These are phyloP conservation scores for Irpex lacteus DNA, from an alignment of 1,284 basidiomycete genomes.

Conservation along the genomic window DNA sequence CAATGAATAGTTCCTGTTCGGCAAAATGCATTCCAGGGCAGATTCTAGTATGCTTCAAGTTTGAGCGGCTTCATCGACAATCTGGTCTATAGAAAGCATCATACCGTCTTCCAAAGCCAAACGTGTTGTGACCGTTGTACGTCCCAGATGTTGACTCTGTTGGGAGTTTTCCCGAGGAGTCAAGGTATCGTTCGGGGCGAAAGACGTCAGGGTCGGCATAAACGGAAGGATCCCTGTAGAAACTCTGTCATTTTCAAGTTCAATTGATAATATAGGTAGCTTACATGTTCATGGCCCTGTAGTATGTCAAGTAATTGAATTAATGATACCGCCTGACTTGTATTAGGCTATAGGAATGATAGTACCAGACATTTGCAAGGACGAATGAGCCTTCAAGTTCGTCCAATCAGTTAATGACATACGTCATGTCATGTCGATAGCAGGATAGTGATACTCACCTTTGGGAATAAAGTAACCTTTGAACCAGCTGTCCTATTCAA, in stretches of 20 bases:
- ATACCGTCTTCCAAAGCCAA: not conserved
- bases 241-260: not conserved
- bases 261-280: not conserved
- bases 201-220: not conserved
- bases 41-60: not conserved
- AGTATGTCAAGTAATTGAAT: not conserved
- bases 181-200: not conserved
- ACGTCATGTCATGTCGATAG: not conserved
- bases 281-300: not conserved
- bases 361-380: not conserved
- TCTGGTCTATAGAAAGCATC: not conserved
- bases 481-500: not conserved
- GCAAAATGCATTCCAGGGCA: not conserved
- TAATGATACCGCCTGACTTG: not conserved
- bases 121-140: not conserved
- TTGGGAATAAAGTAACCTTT: not conserved
- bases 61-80: not conserved
- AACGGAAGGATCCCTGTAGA: not conserved
- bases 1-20: not conserved
- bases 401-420: not conserved
- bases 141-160: not conserved
- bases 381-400: not conserved
- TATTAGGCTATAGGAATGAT: not conserved
- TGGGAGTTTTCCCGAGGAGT: not conserved
- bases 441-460: not conserved